A percentile compares a stretch with the other conserved stretches of the same genome.
phyloP scores from a whole-genome alignment of 768 basidiomycete species.

The Amanita pallidorosea region DNA sequence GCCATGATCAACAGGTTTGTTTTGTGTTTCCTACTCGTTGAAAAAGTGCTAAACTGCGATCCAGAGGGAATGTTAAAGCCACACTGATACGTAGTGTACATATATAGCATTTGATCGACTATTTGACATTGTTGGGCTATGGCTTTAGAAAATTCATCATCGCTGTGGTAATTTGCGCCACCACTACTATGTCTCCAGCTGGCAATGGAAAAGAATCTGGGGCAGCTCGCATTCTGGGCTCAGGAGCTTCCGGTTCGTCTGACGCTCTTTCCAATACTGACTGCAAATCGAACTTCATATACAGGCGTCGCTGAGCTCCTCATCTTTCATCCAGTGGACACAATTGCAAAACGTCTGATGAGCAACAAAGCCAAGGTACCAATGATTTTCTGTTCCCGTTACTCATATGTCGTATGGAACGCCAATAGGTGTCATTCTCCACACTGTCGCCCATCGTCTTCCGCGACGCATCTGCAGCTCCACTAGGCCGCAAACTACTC shows the following conservation, averaged over 20 bases:
- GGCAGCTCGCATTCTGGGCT: slow-evolving; percentile 82
- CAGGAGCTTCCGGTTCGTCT: slow-evolving; percentile 80
- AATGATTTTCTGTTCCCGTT: background rate
- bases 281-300: slow-evolving; percentile 3
- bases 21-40: slow-evolving; percentile 13
- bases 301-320: slow-evolving; percentile 89
- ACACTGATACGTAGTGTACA: background rate
- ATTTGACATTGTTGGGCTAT: slow-evolving; percentile 2
- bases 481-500: slow-evolving; percentile 57
- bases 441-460: slow-evolving; percentile 76
- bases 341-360: slow-evolving; percentile 97
- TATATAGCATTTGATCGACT: background rate
- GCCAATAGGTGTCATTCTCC: slow-evolving; percentile 46
- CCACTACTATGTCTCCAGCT: slow-evolving; percentile 27
- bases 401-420: background rate
- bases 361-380: slow-evolving; percentile 83
- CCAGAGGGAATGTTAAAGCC: slow-evolving; percentile 5
- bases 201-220: slow-evolving; percentile 76
- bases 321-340: slow-evolving; percentile 94
- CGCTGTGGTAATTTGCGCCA: background rate
- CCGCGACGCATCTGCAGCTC: slow-evolving; percentile 66
- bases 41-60: background rate
- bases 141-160: background rate
- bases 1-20: slow-evolving; percentile 75
- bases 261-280: background rate